Percentiles rank a stretch among this genome's conserved stretches.
Evolutionary conservation across 2,329 filamentous ascomycete species (phyloP).

Genomic region (Colletotrichum orbiculare): DNA sequence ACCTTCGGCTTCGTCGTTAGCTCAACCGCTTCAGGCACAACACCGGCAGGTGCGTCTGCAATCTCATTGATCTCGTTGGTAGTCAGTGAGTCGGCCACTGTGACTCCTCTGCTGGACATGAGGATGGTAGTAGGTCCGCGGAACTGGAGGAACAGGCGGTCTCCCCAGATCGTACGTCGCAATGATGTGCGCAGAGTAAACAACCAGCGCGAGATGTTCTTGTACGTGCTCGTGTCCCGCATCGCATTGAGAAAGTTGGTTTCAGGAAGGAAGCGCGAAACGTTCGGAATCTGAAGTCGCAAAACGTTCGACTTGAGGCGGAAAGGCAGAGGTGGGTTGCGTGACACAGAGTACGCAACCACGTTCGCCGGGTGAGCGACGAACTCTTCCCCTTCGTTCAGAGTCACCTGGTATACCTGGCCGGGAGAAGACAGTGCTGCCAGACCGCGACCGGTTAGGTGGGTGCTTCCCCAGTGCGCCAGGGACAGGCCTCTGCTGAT

Average conservation of each 20-base stretch:
- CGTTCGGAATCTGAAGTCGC: slow-evolving; percentile 81
- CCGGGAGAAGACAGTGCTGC: slow-evolving; percentile 87
- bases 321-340: slow-evolving; percentile 82
- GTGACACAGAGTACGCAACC: slow-evolving; percentile 85
- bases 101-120: slow-evolving; percentile 86
- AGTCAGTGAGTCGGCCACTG: slow-evolving; percentile 81
- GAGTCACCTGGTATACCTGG: slow-evolving; percentile 86
- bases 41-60: slow-evolving; percentile 82
- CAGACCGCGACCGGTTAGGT: slow-evolving; percentile 87
- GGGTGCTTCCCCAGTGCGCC: slow-evolving; percentile 91
- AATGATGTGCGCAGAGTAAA: slow-evolving; percentile 80
- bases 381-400: slow-evolving; percentile 88
- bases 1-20: slow-evolving; percentile 52
- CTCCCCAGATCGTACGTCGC: slow-evolving; percentile 90
- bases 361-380: slow-evolving; percentile 92
- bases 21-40: slow-evolving; percentile 69
- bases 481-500: slow-evolving; percentile 80
- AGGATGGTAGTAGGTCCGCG: slow-evolving; percentile 87
- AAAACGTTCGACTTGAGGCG: slow-evolving; percentile 83
- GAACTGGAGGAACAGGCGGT: slow-evolving; percentile 91
- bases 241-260: slow-evolving; percentile 79
- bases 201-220: slow-evolving; percentile 70
- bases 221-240: slow-evolving; percentile 79
- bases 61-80: slow-evolving; percentile 88
- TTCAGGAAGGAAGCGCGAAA: slow-evolving; percentile 73